Evolutionary conservation across 1,284 basidiomycete genomes (phyloP).

Genomic region (Blastosporella zonata): DNA sequence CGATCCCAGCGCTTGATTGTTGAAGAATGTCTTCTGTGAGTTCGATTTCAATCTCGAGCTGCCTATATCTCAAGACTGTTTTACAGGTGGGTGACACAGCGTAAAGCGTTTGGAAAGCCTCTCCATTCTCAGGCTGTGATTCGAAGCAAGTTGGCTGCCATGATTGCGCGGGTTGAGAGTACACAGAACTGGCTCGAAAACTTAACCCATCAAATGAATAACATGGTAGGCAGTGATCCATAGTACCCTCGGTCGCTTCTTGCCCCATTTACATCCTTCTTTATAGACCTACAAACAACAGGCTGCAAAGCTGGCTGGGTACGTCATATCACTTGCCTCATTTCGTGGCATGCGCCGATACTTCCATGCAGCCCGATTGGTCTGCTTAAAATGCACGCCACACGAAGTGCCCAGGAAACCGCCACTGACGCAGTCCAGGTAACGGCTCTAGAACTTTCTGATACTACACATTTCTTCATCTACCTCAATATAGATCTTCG

Average conservation of each 20-base stretch:
- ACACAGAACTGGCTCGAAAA: slow-evolving; percentile 86
- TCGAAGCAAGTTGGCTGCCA: slow-evolving; percentile 77
- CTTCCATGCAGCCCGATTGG: slow-evolving; percentile 59
- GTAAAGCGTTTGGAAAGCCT: slow-evolving; percentile 85
- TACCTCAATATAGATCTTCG: slow-evolving; percentile 56
- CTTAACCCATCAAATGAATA: slow-evolving; percentile 89
- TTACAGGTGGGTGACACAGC: slow-evolving; percentile 68
- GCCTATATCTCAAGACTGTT: slow-evolving; percentile 3
- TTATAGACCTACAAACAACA: slow-evolving; percentile 53
- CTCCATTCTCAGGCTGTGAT: slow-evolving; percentile 82
- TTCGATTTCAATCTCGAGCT: slow-evolving; percentile 5
- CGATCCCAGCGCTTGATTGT: slow-evolving; percentile 40
- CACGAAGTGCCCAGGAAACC: slow-evolving; percentile 65
- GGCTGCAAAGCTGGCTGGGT: slow-evolving; percentile 62
- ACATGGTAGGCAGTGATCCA: slow-evolving; percentile 60
- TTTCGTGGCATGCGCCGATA: neutral
- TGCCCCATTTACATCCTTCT: slow-evolving; percentile 6
- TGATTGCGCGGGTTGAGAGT: slow-evolving; percentile 80
- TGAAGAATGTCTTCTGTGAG: slow-evolving; percentile 70
- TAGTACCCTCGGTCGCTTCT: neutral
- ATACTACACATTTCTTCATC: slow-evolving; percentile 2
- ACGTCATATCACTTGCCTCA: slow-evolving; percentile 16
- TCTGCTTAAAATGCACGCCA: slow-evolving; percentile 74
- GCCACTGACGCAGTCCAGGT: slow-evolving; percentile 72
- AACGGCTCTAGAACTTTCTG: slow-evolving; percentile 6